Evolutionary conservation across 2,329 filamentous ascomycete species (phyloP).

Genomic region (Alternaria sp.): DNA sequence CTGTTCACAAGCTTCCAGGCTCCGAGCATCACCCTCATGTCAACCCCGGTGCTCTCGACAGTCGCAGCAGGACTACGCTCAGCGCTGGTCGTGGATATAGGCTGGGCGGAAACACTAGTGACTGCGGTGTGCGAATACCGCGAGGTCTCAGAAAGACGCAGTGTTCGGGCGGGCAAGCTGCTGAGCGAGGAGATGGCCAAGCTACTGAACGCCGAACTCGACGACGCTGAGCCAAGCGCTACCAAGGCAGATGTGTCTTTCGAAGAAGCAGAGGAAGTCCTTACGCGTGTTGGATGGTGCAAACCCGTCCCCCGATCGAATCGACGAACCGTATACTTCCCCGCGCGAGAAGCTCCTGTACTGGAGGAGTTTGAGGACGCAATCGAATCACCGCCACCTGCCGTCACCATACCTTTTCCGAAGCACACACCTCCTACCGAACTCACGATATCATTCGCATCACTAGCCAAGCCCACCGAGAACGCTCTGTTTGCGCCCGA

Average conservation of each 20-base stretch:
- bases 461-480: conserved; percentile 77
- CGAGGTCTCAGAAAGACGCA: conserved; percentile 74
- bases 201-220: conserved; percentile 60
- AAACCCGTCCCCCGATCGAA: conserved; percentile 38
- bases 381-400: conserved; percentile 40
- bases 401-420: conserved; percentile 43
- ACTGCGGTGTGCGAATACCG: conserved; percentile 91
- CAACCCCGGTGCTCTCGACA: conserved; percentile 74
- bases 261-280: conserved; percentile 80
- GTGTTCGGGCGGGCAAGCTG: conserved; percentile 74
- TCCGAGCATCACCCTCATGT: conserved; percentile 80
- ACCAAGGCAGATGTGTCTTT: conserved; percentile 57
- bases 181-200: conserved; percentile 74
- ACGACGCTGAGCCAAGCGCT: conserved; percentile 30
- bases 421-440: conserved; percentile 53
- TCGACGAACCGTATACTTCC: conserved; percentile 40
- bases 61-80: conserved; percentile 83
- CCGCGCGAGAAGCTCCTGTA: conserved; percentile 44
- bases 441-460: conserved; percentile 70
- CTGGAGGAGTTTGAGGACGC: conserved; percentile 54
- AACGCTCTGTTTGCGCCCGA: conserved; percentile 71
- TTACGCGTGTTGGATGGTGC: conserved; percentile 81
- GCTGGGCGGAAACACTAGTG: conserved; percentile 87
- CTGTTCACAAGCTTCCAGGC: conserved; percentile 82
- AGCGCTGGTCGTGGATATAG: conserved; percentile 86